A percentile compares a stretch with the other conserved stretches of the same genome.
Evolutionary conservation across 2,329 filamentous ascomycete genomes (phyloP).

Genomic region (Epichloe bromicola): DNA sequence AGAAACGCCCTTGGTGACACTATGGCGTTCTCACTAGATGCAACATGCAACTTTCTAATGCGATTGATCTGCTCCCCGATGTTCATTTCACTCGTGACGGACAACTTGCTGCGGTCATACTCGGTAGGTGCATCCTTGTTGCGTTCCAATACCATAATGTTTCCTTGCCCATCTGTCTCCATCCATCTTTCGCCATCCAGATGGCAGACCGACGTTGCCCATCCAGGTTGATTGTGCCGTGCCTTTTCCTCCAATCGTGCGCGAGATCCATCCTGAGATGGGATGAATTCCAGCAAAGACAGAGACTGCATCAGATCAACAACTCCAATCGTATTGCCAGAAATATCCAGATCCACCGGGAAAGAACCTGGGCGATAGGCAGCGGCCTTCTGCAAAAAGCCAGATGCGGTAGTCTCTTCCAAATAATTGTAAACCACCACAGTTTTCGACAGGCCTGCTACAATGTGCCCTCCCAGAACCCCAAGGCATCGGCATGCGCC

Average conservation of each 20-base stretch:
- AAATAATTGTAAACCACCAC: constrained; percentile 47
- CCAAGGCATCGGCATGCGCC: constrained; percentile 72
- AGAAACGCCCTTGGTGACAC: constrained; percentile 77
- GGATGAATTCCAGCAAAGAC: constrained; percentile 59
- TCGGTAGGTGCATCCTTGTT: constrained; percentile 60
- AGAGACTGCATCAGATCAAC: constrained; percentile 92
- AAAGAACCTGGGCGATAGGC: constrained; percentile 73
- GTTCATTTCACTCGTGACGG: constrained; percentile 67
- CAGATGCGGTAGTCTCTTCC: constrained; percentile 42
- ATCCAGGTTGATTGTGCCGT: constrained; percentile 68
- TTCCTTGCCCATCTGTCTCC: constrained; percentile 76
- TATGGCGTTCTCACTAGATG: constrained; percentile 48
- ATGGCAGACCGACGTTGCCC: constrained; percentile 67
- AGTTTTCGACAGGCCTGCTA: constrained; percentile 83
- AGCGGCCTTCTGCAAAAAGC: constrained; percentile 54
- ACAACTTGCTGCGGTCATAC: constrained; percentile 58
- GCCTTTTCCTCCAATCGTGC: constrained; percentile 60
- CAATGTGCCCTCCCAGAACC: constrained; percentile 62
- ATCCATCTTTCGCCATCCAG: constrained; percentile 66
- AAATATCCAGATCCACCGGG: constrained; percentile 67
- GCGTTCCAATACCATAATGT: constrained; percentile 66
- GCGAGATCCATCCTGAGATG: constrained; percentile 40
- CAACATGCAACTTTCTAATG: constrained; percentile 62
- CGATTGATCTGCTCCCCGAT: constrained; percentile 90
- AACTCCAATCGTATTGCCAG: constrained; percentile 64